These are phyloP conservation scores for Juglanconis sp. DNA, from an alignment of 2,329 filamentous ascomycete species.

Conservation along the genomic window DNA sequence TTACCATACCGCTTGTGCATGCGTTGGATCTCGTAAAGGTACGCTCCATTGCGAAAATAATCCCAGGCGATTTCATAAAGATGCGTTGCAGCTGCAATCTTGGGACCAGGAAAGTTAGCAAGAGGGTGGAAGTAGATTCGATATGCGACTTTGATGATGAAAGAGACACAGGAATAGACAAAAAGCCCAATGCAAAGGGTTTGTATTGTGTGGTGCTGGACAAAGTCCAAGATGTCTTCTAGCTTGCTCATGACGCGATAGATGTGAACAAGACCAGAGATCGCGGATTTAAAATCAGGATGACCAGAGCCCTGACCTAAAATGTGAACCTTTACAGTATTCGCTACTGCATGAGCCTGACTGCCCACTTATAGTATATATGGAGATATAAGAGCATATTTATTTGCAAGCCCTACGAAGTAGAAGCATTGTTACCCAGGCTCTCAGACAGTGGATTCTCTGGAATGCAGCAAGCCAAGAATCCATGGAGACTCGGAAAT, in stretches of 20 bases:
- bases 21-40: constrained; percentile 27
- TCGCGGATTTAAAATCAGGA: no score
- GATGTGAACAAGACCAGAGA: neutral
- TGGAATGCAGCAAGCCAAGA: no score
- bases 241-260: neutral
- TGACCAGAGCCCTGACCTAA: no score
- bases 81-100: constrained; percentile 21
- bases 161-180: constrained; percentile 4
- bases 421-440: no score
- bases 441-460: no score
- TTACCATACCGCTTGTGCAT: constrained; percentile 34
- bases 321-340: no score
- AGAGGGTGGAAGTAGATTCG: constrained; percentile 22
- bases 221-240: neutral
- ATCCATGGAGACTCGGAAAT: no score
- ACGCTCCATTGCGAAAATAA: constrained; percentile 22
- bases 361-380: no score
- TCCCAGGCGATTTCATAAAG: constrained; percentile 26
- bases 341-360: no score
- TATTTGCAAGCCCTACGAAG: no score
- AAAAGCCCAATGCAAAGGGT: neutral
- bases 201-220: neutral
- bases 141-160: constrained; percentile 13
- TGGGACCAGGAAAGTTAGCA: constrained; percentile 21
- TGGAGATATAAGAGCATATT: no score